A percentile compares a stretch with the other conserved stretches of the same genome.
These are phyloP conservation scores for Cucumis cinereus DNA, from an alignment of 306 rosid genomes.

Conservation along the genomic window DNA sequence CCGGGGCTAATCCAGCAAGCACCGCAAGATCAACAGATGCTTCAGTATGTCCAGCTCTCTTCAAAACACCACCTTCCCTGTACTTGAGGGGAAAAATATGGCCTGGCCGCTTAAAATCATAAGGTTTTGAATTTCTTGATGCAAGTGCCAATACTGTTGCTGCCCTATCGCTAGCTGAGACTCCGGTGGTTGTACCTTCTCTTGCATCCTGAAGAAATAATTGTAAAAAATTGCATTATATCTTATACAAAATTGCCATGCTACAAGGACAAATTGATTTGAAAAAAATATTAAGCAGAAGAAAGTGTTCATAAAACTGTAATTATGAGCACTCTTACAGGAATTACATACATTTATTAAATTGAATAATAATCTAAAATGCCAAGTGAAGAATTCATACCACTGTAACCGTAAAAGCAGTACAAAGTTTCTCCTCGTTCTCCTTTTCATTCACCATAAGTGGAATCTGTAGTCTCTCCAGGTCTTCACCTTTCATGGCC, in stretches of 20 bases:
- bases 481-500: slow-evolving; percentile 65
- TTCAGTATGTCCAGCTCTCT: slow-evolving; percentile 92
- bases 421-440: slow-evolving; percentile 56
- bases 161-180: slow-evolving; percentile 83
- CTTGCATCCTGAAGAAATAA: slow-evolving; percentile 48
- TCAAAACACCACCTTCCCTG: slow-evolving; percentile 87
- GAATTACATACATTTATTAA: not conserved
- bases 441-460: slow-evolving; percentile 62
- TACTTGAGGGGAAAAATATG: slow-evolving; percentile 86
- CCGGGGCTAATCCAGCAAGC: slow-evolving; percentile 75
- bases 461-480: slow-evolving; percentile 69
- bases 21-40: slow-evolving; percentile 86
- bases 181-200: slow-evolving; percentile 82
- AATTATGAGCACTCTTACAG: not conserved
- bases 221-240: not conserved
- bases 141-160: slow-evolving; percentile 77
- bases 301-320: not conserved
- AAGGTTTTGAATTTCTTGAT: slow-evolving; percentile 68
- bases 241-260: not conserved
- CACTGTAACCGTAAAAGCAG: slow-evolving; percentile 78
- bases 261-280: not conserved
- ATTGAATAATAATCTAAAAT: not conserved
- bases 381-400: slow-evolving; percentile 26
- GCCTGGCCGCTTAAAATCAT: slow-evolving; percentile 86
- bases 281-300: not conserved